Percentiles rank a stretch among this genome's conserved stretches.
Evolutionary conservation across 345 rosid species (phyloP).

Genomic region (Aquilaria sinensis): DNA sequence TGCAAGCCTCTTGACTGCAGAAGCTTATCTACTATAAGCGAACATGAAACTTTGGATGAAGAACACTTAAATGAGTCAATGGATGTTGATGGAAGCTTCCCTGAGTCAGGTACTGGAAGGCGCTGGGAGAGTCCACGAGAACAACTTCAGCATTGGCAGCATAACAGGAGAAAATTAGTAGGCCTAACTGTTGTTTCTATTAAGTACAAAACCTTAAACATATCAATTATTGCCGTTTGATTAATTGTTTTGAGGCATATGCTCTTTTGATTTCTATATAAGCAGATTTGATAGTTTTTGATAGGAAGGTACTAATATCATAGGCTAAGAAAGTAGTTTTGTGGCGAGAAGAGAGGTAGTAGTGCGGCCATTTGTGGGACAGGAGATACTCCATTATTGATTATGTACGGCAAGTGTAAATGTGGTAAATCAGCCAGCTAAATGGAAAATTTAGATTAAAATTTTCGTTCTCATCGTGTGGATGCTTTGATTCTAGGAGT

Average conservation of each 20-base stretch:
- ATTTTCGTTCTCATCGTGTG: too few relatives aligned
- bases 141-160: slow-evolving; percentile 99
- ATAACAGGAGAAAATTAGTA: slow-evolving; percentile 94
- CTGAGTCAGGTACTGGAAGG: slow-evolving; percentile 68
- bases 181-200: slow-evolving; percentile 6
- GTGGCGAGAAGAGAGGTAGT: too few relatives aligned
- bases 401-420: too few relatives aligned
- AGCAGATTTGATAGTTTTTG: slow-evolving; percentile 1
- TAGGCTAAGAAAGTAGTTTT: too few relatives aligned
- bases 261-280: neutral
- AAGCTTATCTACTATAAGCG: slow-evolving; percentile 69
- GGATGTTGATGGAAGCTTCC: slow-evolving; percentile 79
- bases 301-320: too few relatives aligned
- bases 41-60: slow-evolving; percentile 63
- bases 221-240: neutral
- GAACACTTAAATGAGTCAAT: slow-evolving; percentile 49
- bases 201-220: too few relatives aligned
- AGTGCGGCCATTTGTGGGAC: too few relatives aligned
- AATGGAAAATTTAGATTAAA: too few relatives aligned
- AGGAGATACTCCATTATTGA: too few relatives aligned
- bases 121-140: slow-evolving; percentile 84
- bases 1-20: slow-evolving; percentile 96
- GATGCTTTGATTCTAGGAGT: too few relatives aligned
- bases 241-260: neutral
- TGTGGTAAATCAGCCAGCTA: too few relatives aligned